phyloP scores from a whole-genome alignment of 2,329 filamentous ascomycete species.

The Coccinonectria pachysandricola region DNA sequence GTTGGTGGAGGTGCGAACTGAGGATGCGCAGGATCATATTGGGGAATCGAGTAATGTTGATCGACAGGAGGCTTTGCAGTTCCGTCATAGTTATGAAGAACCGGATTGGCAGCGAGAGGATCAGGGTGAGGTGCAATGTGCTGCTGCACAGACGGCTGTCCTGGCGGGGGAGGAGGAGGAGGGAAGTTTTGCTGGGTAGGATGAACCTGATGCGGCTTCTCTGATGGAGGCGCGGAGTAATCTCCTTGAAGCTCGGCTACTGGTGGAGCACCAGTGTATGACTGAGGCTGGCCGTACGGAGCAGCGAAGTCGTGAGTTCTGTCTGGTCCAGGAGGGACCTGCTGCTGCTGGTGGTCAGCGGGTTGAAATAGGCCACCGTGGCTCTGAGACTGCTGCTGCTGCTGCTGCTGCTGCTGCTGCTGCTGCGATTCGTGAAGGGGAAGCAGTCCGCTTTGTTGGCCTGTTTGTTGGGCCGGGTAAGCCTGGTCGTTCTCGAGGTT shows the following conservation, averaged over 20 bases:
- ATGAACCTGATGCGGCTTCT: constrained; percentile 1
- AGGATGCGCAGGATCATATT: not conserved
- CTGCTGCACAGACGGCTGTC: constrained; percentile 12
- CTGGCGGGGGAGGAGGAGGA: constrained; percentile 17
- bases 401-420: too few species aligned
- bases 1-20: not conserved
- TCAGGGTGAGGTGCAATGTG: constrained; percentile 9
- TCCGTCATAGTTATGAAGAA: not conserved
- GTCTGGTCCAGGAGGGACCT: not conserved
- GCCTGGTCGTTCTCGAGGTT: too few species aligned
- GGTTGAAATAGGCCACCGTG: not conserved
- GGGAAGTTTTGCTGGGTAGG: constrained; percentile 5
- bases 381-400: too few species aligned
- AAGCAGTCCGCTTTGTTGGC: too few species aligned
- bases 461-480: too few species aligned
- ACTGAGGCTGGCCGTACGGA: constrained; percentile 7
- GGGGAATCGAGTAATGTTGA: not conserved
- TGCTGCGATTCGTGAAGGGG: too few species aligned
- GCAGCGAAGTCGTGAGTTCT: constrained; percentile 8
- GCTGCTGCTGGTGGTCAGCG: not conserved
- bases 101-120: constrained; percentile 13
- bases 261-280: constrained; percentile 9
- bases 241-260: constrained; percentile 13
- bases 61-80: not conserved
- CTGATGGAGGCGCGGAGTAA: constrained; percentile 14